Percentiles rank a stretch among this genome's conserved stretches.
These are phyloP conservation scores for Podila epigama DNA, from an alignment of 192 early-diverging fungal species.

Conservation along the genomic window DNA sequence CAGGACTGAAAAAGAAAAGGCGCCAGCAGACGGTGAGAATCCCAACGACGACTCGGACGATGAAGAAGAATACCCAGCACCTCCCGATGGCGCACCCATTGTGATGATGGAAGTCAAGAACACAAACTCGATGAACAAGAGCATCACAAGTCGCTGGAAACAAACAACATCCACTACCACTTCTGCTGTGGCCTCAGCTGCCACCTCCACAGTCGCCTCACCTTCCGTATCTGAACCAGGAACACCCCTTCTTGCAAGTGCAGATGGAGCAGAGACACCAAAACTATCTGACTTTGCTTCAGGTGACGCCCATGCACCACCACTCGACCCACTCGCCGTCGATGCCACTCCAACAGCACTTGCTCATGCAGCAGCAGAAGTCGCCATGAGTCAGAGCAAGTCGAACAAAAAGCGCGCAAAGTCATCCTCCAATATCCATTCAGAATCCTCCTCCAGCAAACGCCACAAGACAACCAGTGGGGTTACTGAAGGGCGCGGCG, in stretches of 20 bases:
- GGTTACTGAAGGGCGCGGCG: slow-evolving; percentile 12
- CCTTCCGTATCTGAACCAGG: slow-evolving; percentile 41
- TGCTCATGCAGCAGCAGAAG: slow-evolving; percentile 34
- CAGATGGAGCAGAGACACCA: slow-evolving; percentile 23
- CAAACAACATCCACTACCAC: slow-evolving; percentile 23
- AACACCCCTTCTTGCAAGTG: slow-evolving; percentile 11
- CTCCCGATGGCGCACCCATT: slow-evolving; percentile 33
- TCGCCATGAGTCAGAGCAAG: slow-evolving; percentile 22
- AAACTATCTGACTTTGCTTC: neutral
- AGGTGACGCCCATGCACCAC: neutral
- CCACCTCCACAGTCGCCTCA: slow-evolving; percentile 13
- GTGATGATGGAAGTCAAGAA: slow-evolving; percentile 55
- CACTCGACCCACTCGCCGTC: slow-evolving; percentile 32
- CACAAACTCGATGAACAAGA: slow-evolving; percentile 67
- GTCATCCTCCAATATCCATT: slow-evolving; percentile 9
- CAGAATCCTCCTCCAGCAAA: slow-evolving; percentile 23
- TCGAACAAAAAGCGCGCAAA: slow-evolving; percentile 49
- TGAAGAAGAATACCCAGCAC: slow-evolving; percentile 32
- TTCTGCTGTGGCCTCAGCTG: slow-evolving; percentile 15
- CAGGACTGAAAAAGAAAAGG: slow-evolving; percentile 27
- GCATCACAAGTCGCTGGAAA: slow-evolving; percentile 61
- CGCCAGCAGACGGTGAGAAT: slow-evolving; percentile 7
- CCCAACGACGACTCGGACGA: slow-evolving; percentile 39
- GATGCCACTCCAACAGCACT: slow-evolving; percentile 37
- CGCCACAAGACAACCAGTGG: slow-evolving; percentile 24